A percentile compares a stretch with the other conserved stretches of the same genome.
These are phyloP conservation scores for Penicillium thymicola DNA, from an alignment of 2,329 filamentous ascomycete species.

Conservation along the genomic window DNA sequence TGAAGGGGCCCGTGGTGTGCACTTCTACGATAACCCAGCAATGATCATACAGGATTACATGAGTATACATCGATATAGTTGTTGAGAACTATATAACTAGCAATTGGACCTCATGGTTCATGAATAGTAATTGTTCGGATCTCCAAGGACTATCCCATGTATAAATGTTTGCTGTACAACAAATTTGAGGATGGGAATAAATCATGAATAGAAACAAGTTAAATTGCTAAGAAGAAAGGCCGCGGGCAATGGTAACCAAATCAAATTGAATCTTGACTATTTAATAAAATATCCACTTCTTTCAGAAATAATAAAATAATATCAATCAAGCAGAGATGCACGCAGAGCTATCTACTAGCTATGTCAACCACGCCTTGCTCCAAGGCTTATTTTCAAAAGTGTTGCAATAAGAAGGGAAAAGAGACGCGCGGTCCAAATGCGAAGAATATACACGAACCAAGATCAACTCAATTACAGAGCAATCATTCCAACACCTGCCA, in stretches of 20 bases:
- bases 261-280: background rate
- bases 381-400: background rate
- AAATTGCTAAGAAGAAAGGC: background rate
- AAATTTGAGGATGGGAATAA: too few relatives aligned
- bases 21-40: too few relatives aligned
- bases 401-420: background rate
- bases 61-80: too few relatives aligned
- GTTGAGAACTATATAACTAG: too few relatives aligned
- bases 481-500: conserved; percentile 41
- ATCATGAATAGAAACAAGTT: background rate
- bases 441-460: background rate
- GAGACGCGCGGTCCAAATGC: background rate
- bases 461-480: conserved; percentile 29
- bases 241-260: background rate
- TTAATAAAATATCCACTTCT: background rate
- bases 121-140: too few relatives aligned
- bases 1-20: too few relatives aligned
- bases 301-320: background rate
- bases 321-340: background rate
- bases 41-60: too few relatives aligned
- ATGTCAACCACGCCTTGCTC: background rate
- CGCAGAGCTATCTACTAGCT: background rate
- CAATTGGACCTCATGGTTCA: too few relatives aligned
- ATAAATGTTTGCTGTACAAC: background rate
- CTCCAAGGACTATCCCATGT: too few relatives aligned